phyloP scores from a whole-genome alignment of 1,284 basidiomycete species.

The Ceratobasidium sp. region DNA sequence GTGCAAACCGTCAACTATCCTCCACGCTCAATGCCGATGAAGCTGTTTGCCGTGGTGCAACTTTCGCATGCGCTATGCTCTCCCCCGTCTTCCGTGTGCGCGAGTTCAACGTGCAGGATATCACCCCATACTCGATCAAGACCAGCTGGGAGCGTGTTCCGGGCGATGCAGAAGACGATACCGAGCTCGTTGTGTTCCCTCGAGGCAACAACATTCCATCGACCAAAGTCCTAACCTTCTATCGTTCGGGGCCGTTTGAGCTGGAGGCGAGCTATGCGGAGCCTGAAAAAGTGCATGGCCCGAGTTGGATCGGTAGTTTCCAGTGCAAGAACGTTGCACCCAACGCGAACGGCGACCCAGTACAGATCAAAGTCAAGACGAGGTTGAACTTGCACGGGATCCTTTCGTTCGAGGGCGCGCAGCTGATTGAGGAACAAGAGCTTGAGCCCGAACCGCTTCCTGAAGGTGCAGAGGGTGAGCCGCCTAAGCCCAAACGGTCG shows the following conservation, averaged over 20 bases:
- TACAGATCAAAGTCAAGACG: slow-evolving; percentile 88
- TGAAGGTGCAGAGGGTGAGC: slow-evolving; percentile 58
- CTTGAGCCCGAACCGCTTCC: slow-evolving; percentile 66
- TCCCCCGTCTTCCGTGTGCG: slow-evolving; percentile 95
- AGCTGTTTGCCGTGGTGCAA: slow-evolving; percentile 90
- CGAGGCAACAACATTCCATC: slow-evolving; percentile 83
- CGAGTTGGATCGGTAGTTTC: slow-evolving; percentile 79
- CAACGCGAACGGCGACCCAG: slow-evolving; percentile 71
- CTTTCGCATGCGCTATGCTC: slow-evolving; percentile 92
- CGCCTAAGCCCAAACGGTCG: slow-evolving; percentile 69
- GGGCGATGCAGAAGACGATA: slow-evolving; percentile 79
- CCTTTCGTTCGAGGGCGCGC: slow-evolving; percentile 83
- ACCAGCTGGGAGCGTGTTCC: slow-evolving; percentile 80
- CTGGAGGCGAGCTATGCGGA: slow-evolving; percentile 84
- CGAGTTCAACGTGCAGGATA: slow-evolving; percentile 87
- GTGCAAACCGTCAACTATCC: slow-evolving; percentile 66
- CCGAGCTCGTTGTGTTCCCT: slow-evolving; percentile 86
- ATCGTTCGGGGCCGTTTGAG: slow-evolving; percentile 85
- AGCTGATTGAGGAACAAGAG: slow-evolving; percentile 72
- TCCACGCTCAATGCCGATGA: slow-evolving; percentile 96
- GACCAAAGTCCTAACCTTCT: slow-evolving; percentile 94
- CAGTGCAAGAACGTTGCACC: slow-evolving; percentile 79
- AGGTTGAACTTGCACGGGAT: slow-evolving; percentile 85
- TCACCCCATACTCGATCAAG: slow-evolving; percentile 85
- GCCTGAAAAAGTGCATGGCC: slow-evolving; percentile 73